phyloP scores from a whole-genome alignment of 768 basidiomycete species.

The Sporobolomyces roseus region DNA sequence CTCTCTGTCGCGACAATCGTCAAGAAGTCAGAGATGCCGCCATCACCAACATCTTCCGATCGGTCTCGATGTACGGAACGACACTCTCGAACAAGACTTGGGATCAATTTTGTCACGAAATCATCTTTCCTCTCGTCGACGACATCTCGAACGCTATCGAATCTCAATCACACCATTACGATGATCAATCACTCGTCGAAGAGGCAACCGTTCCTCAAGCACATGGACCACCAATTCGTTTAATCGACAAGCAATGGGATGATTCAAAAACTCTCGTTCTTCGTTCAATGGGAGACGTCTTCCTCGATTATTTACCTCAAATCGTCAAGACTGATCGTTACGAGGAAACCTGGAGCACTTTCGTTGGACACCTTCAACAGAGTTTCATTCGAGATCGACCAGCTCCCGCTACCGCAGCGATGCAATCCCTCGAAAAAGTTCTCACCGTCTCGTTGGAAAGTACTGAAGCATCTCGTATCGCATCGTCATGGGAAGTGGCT shows the following conservation, averaged over 20 bases:
- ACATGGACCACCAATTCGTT: conserved; percentile 29
- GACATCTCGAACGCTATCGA: conserved; percentile 48
- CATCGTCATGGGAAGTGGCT: conserved; percentile 58
- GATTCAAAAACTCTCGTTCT: conserved; percentile 83
- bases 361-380: conserved; percentile 68
- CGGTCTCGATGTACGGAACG: conserved; percentile 86
- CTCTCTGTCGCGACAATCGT: conserved; percentile 72
- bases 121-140: conserved; percentile 81
- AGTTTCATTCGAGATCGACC: conserved; percentile 66
- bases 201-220: conserved; percentile 32
- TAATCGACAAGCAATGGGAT: conserved; percentile 62
- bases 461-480: conserved; percentile 48
- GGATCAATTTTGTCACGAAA: conserved; percentile 85
- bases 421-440: conserved; percentile 77
- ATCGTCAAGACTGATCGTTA: conserved; percentile 72
- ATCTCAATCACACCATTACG: conserved; percentile 55
- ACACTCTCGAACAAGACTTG: conserved; percentile 77
- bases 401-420: conserved; percentile 70
- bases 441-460: conserved; percentile 56
- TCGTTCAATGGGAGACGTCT: conserved; percentile 75
- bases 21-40: conserved; percentile 88
- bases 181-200: conserved; percentile 13
- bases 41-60: conserved; percentile 90
- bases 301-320: conserved; percentile 73
- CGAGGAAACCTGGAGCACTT: conserved; percentile 65